These are phyloP conservation scores for Xylaria sp. DNA, from an alignment of 495 filamentous ascomycete species.

Conservation along the genomic window DNA sequence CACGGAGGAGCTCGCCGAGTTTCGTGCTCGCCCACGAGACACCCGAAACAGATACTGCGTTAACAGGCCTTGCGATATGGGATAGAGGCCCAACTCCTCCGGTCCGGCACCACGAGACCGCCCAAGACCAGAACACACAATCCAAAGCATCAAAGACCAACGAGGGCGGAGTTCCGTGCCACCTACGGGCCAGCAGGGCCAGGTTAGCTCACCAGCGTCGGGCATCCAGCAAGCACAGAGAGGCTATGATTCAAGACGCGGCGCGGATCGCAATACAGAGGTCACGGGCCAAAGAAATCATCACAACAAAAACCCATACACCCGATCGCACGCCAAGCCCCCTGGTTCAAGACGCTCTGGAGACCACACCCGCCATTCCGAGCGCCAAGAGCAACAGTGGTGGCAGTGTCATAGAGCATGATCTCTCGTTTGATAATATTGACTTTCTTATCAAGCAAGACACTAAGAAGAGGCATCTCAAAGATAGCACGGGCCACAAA, in stretches of 20 bases:
- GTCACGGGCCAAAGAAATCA: constrained; percentile 33
- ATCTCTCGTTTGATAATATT: neutral
- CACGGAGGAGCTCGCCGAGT: constrained; percentile 49
- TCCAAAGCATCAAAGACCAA: neutral
- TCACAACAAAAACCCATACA: constrained; percentile 19
- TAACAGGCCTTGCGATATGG: constrained; percentile 21
- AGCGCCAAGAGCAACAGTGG: neutral
- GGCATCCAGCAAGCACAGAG: neutral
- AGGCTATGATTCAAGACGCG: constrained; percentile 30
- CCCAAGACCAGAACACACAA: neutral
- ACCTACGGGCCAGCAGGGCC: neutral
- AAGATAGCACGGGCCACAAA: neutral
- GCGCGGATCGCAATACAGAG: constrained; percentile 33
- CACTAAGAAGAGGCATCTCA: neutral
- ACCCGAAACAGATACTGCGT: constrained; percentile 37
- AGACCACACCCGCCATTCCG: no score
- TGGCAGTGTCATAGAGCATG: neutral
- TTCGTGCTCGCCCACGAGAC: constrained; percentile 34
- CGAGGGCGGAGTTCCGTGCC: no score
- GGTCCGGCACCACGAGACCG: constrained; percentile 8
- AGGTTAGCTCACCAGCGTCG: neutral
- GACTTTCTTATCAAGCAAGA: neutral
- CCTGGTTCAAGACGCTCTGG: constrained; percentile 4
- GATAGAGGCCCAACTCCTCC: constrained; percentile 31
- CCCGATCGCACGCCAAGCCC: constrained; percentile 32